Base-by-base conservation (phyloP, 2,329 filamentous ascomycete genomes). In the Xylariaceae sp. region DNA sequence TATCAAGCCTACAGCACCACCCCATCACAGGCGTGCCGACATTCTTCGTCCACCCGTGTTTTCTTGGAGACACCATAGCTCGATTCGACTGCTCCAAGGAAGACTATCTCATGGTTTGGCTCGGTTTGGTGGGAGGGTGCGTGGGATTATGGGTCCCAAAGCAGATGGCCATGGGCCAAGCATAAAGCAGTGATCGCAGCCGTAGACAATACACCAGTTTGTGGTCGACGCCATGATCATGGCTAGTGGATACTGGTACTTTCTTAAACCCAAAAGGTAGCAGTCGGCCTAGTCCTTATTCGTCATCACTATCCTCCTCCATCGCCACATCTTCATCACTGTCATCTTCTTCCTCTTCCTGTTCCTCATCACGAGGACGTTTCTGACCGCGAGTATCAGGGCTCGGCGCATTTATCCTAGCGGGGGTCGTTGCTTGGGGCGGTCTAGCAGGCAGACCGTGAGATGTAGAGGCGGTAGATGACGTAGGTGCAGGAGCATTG, bases 41-140 rank as follows among this genome's bases (percentile, higher is more conserved):
- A 46, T 97, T 94, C 75, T 97, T 96, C 75, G 83, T 98, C 66
- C 95, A 99, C 76, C 94, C 95, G 21, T 98, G 95, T 76, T 86
- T 91, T 72, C 90, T 95, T 7, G 90, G 89, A 53, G 89, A 94
- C 63, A 90, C 90, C 49, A 90, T 98, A 83, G 79, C 80, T 65
- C 79, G 78, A 48, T 87, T 92, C 67, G 76, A 83, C 65, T 87
- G 84, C 66, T 74, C 80, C 70, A 78, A 80, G 71, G 75, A 87
- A 67, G 81, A 87, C 67, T 98, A 98, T 78, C 80, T 98, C 69
- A 84, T 92, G 76, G 77, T 92, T 53, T 98, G 94, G 93, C 81
- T 97, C 61, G 93, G 93, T n/a, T 78, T 96, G 56, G 85, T 96
- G 40, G 94, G 93, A 57, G 85, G 85, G 48, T 88, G 86, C 65